phyloP scores from a whole-genome alignment of 106 monocot species.

The Platanthera guangdongensis region DNA sequence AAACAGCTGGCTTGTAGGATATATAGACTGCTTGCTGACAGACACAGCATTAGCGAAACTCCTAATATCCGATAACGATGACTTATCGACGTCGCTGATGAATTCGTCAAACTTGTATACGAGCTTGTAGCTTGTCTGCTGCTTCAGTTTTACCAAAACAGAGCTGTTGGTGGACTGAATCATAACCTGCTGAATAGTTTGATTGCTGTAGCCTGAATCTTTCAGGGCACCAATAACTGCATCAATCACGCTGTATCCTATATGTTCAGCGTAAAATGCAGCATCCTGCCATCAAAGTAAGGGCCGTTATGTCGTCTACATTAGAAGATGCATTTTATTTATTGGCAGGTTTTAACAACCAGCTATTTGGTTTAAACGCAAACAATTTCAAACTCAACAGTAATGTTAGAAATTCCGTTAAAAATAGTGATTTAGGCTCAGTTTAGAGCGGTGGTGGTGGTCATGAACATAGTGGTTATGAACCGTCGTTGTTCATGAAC shows the following conservation, averaged over 20 bases:
- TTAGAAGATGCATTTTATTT: background rate
- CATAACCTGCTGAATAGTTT: constrained; percentile 37
- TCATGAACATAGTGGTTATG: no score
- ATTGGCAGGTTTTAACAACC: no score
- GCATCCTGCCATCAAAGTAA: constrained; percentile 41
- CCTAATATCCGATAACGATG: constrained; percentile 50
- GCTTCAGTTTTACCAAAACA: constrained; percentile 48
- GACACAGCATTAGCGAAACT: constrained; percentile 53
- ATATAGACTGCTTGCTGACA: constrained; percentile 33
- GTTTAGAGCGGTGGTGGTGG: no score
- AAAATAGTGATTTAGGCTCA: no score
- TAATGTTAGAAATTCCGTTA: no score
- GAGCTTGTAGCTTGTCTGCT: constrained; percentile 42
- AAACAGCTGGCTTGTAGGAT: constrained; percentile 12
- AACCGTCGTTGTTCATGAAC: no score
- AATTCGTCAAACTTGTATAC: constrained; percentile 49
- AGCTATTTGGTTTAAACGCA: no score
- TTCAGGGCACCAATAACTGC: constrained; percentile 36
- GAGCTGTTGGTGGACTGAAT: constrained; percentile 72
- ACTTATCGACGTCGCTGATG: constrained; percentile 29
- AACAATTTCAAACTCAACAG: no score
- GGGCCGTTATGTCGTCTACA: no score
- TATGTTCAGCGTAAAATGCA: constrained; percentile 30
- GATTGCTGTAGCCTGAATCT: constrained; percentile 42
- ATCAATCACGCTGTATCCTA: constrained; percentile 36